A percentile compares a stretch with the other conserved stretches of the same genome.
phyloP scores from a whole-genome alignment of 2,329 filamentous ascomycete species.

The Sarocladium brachiariae region DNA sequence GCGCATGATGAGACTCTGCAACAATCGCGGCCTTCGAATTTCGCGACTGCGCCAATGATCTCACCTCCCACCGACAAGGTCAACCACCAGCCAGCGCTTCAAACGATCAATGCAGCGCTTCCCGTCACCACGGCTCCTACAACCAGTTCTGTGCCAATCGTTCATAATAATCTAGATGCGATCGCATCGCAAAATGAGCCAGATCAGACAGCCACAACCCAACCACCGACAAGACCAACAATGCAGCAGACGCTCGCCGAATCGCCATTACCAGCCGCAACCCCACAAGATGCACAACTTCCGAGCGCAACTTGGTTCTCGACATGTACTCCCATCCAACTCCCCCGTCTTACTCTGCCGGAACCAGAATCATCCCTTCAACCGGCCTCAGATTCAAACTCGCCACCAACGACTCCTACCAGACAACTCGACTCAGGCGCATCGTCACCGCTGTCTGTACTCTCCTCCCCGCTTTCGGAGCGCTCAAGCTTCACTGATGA shows the following conservation, averaged over 20 bases:
- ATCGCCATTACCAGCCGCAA: no score
- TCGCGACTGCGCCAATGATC: not conserved
- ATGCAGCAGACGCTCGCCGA: no score
- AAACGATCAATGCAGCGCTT: not conserved
- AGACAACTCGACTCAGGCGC: slow-evolving; percentile 2
- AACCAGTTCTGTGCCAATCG: not conserved
- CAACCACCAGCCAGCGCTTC: not conserved
- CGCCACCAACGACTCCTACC: not conserved
- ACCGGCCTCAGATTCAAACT: not conserved
- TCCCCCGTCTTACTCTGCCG: no score
- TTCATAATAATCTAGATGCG: slow-evolving; percentile 28
- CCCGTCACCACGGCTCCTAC: not conserved
- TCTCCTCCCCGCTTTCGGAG: slow-evolving; percentile 5
- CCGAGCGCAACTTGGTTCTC: no score
- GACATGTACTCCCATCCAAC: no score
- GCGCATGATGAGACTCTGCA: not conserved
- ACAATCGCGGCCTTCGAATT: not conserved
- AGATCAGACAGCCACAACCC: slow-evolving; percentile 59
- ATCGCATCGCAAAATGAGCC: slow-evolving; percentile 57
- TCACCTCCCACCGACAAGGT: not conserved
- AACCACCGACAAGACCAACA: slow-evolving; percentile 36
- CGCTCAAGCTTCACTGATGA: slow-evolving; percentile 7
- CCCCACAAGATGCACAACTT: not conserved
- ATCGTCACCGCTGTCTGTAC: slow-evolving; percentile 1
- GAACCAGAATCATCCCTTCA: no score